Percentiles rank a stretch among this genome's conserved stretches.
Evolutionary conservation across 305 asterid genomes (phyloP).

Genomic region (Fraxinus angustifolia): DNA sequence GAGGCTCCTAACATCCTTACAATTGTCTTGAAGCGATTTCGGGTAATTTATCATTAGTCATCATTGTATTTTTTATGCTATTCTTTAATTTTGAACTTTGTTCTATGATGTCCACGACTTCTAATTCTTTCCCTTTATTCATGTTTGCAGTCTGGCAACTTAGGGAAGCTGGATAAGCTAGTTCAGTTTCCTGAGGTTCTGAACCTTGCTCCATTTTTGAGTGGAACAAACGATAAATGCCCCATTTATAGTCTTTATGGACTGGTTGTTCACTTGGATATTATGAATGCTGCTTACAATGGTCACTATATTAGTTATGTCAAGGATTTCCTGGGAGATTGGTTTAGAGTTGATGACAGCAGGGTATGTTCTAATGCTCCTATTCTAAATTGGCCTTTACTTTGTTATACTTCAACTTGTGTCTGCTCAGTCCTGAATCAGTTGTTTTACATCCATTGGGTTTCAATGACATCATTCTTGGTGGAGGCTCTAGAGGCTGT

Average conservation of each 20-base stretch:
- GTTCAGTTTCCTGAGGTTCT: slow-evolving; percentile 54
- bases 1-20: slow-evolving; percentile 68
- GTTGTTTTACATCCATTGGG: neutral
- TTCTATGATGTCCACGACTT: neutral
- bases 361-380: slow-evolving; percentile 34
- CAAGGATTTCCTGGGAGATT: slow-evolving; percentile 44
- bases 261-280: slow-evolving; percentile 57
- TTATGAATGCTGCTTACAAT: slow-evolving; percentile 40
- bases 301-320: slow-evolving; percentile 63
- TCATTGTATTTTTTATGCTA: neutral
- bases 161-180: slow-evolving; percentile 48
- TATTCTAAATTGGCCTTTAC: neutral
- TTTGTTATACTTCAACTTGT: neutral
- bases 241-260: slow-evolving; percentile 54
- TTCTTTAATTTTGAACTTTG: neutral
- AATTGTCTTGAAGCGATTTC: slow-evolving; percentile 53
- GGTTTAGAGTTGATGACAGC: slow-evolving; percentile 58
- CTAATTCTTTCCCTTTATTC: neutral
- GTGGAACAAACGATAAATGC: slow-evolving; percentile 40
- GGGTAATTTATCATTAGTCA: slow-evolving; percentile 28
- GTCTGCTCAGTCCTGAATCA: neutral
- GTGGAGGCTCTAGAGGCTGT: neutral
- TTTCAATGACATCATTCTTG: neutral
- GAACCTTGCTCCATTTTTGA: slow-evolving; percentile 52
- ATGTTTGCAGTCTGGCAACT: slow-evolving; percentile 45